phyloP scores from a whole-genome alignment of 1,139 yeast species.

The Scheffersomyces illinoinensis region DNA sequence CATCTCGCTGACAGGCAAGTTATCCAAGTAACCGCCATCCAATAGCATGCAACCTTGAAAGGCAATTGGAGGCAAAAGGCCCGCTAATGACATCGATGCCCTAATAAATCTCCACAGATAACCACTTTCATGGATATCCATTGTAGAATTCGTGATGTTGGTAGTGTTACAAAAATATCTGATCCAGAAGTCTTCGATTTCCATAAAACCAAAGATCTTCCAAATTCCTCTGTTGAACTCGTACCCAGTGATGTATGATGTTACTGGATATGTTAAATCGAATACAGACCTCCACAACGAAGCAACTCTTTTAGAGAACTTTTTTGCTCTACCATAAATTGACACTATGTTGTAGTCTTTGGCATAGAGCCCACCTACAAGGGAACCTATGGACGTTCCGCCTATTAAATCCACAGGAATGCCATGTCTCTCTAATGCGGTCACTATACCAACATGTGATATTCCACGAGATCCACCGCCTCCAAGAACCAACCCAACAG shows the following conservation, averaged over 20 bases:
- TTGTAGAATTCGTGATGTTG: conserved; percentile 91
- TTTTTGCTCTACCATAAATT: conserved; percentile 85
- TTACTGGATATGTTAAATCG: conserved; percentile 90
- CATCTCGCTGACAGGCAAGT: conserved; percentile 91
- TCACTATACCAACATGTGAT: conserved; percentile 88
- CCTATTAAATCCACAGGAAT: conserved; percentile 94
- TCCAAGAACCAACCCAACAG: conserved; percentile 90
- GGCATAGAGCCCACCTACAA: conserved; percentile 94
- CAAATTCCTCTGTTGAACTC: conserved; percentile 96
- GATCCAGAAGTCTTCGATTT: conserved; percentile 96
- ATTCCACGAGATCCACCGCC: conserved; percentile 99
- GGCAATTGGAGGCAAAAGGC: conserved; percentile 84
- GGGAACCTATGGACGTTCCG: conserved; percentile 95
- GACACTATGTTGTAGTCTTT: conserved; percentile 89
- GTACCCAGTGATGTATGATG: conserved; percentile 95
- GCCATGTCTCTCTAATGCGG: conserved; percentile 90
- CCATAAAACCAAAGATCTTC: conserved; percentile 89
- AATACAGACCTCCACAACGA: conserved; percentile 82
- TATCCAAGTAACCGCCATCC: conserved; percentile 96
- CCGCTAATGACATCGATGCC: conserved; percentile 97
- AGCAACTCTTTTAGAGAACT: conserved; percentile 78
- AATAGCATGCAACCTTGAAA: conserved; percentile 89
- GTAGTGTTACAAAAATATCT: conserved; percentile 88
- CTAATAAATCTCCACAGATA: conserved; percentile 94
- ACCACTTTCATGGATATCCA: conserved; percentile 92